Evolutionary conservation across 2,329 filamentous ascomycete genomes (phyloP).

Genomic region (Triangularia verruculosa): DNA sequence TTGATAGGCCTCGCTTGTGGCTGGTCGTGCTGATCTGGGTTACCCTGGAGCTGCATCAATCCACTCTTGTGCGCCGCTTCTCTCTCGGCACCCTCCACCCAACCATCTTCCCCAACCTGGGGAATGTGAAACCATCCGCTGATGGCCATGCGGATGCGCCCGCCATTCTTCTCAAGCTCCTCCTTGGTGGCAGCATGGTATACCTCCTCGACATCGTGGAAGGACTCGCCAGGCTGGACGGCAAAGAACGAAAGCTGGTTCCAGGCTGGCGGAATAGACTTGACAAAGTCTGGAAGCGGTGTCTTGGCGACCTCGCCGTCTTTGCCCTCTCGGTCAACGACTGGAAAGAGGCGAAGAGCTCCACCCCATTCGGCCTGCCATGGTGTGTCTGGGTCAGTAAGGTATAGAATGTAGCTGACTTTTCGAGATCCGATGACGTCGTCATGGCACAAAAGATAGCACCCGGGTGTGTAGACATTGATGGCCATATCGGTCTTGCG

Average conservation of each 20-base stretch:
- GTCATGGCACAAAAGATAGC: conserved; percentile 93
- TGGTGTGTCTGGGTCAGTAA: conserved; percentile 84
- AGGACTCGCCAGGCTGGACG: conserved; percentile 96
- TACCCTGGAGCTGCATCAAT: conserved; percentile 86
- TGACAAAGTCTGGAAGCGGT: conserved; percentile 72
- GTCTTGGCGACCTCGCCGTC: conserved; percentile 75
- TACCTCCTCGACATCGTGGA: conserved; percentile 98
- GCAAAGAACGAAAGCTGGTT: conserved; percentile 98
- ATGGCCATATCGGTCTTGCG: conserved; percentile 99
- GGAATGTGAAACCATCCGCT: conserved; percentile 99
- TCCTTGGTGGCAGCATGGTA: conserved; percentile 65
- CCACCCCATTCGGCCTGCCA: conserved; percentile 95
- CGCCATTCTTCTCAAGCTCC: conserved; percentile 65
- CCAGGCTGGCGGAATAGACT: conserved; percentile 89
- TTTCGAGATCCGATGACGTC: conserved; percentile 97
- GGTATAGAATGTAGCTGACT: conserved; percentile 94
- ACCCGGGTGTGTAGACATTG: conserved; percentile 96
- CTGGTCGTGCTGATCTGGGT: conserved; percentile 83
- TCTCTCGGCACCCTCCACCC: conserved; percentile 82
- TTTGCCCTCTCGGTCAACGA: conserved; percentile 59
- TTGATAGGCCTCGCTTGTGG: conserved; percentile 62
- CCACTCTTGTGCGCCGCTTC: conserved; percentile 85
- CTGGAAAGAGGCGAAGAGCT: conserved; percentile 81
- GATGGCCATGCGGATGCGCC: conserved; percentile 90
- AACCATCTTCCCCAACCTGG: conserved; percentile 90